Percentiles rank a stretch among this genome's conserved stretches.
phyloP scores from a whole-genome alignment of 345 rosid species.

The Salix dunnii region DNA sequence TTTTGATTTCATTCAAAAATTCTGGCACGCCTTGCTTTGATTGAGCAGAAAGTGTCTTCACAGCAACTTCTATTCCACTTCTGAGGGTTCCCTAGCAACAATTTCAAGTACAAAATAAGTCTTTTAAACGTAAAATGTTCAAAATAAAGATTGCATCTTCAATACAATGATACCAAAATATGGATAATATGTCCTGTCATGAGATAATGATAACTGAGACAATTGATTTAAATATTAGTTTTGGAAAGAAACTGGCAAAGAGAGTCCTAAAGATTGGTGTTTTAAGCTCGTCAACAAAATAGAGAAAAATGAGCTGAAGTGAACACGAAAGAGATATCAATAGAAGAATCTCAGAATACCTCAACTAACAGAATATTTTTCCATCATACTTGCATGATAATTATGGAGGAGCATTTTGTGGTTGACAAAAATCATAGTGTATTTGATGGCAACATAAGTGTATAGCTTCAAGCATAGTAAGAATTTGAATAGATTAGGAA shows the following conservation, averaged over 20 bases:
- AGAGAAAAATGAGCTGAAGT: background rate
- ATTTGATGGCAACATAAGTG: background rate
- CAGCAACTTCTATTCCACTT: constrained; percentile 63
- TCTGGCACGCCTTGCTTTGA: constrained; percentile 78
- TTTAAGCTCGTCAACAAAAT: background rate
- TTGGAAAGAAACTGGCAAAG: background rate
- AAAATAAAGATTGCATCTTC: background rate
- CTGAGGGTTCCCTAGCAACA: constrained; percentile 53
- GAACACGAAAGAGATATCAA: background rate
- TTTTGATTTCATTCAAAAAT: constrained; percentile 70
- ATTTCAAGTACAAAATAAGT: constrained; percentile 5
- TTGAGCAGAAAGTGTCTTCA: constrained; percentile 64
- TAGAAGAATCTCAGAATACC: background rate
- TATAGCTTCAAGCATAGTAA: background rate
- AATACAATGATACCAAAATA: background rate
- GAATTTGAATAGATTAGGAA: background rate
- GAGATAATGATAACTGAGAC: background rate
- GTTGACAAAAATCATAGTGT: background rate
- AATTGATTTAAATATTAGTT: background rate
- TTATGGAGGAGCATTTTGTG: background rate
- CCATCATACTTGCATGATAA: background rate
- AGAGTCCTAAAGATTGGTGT: background rate
- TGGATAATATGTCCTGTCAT: background rate
- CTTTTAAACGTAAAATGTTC: background rate
- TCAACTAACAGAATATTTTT: background rate